Evolutionary conservation across 225 moss, liverwort and hornwort species (phyloP).

Genomic region (Neckera pumila): DNA sequence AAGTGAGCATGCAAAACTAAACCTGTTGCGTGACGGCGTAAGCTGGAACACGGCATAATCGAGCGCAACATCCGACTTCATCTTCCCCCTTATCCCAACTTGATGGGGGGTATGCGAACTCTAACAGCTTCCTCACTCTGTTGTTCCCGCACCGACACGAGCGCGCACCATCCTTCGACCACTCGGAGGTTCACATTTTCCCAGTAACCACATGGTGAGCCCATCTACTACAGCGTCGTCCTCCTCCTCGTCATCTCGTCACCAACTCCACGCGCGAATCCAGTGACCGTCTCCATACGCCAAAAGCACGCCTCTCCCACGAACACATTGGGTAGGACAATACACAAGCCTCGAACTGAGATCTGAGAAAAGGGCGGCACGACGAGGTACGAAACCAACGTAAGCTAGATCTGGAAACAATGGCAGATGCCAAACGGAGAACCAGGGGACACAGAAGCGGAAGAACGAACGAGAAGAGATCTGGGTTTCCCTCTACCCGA

Average conservation of each 20-base stretch:
- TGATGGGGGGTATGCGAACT: not conserved
- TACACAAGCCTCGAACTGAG: not conserved
- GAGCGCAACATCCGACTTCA: slow-evolving; percentile 55
- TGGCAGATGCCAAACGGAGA: not conserved
- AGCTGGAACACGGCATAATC: slow-evolving; percentile 45
- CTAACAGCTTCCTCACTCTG: slow-evolving; percentile 7
- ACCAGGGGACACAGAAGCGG: no score
- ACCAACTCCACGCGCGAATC: not conserved
- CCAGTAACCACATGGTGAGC: slow-evolving; percentile 13
- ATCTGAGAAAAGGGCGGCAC: not conserved
- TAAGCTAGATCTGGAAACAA: not conserved
- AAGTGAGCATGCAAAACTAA: not conserved
- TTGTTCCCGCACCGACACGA: slow-evolving; percentile 21
- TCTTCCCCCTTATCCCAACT: slow-evolving; percentile 14
- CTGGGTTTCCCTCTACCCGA: not conserved
- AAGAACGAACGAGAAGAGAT: not conserved
- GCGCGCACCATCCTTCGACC: slow-evolving; percentile 10
- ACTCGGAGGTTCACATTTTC: slow-evolving; percentile 12
- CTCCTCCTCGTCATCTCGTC: not conserved
- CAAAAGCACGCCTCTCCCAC: not conserved
- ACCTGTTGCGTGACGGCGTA: slow-evolving; percentile 49
- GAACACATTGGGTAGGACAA: not conserved
- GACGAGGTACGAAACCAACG: not conserved
- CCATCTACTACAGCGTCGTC: not conserved
- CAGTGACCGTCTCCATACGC: not conserved